Evolutionary conservation across 192 early-diverging fungal species (phyloP).

Genomic region (Blastocladiella britannica): DNA sequence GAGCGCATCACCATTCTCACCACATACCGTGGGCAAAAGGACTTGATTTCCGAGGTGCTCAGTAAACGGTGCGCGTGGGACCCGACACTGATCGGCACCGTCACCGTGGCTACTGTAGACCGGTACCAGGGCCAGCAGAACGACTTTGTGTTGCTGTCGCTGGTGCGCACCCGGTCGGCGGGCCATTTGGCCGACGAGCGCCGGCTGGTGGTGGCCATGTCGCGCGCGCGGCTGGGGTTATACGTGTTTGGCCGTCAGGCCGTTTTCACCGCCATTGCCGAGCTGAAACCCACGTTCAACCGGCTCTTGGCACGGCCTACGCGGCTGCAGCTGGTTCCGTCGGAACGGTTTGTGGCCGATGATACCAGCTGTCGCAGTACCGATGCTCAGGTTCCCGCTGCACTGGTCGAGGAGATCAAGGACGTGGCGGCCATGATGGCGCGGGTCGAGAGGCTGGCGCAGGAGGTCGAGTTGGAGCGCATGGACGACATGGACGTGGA

Average conservation of each 20-base stretch:
- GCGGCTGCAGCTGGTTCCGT: constrained; percentile 29
- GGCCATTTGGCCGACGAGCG: constrained; percentile 87
- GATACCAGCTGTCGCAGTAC: constrained; percentile 1
- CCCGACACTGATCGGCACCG: constrained; percentile 61
- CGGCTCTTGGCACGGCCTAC: constrained; percentile 39
- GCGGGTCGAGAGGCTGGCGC: neutral
- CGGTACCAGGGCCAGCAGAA: constrained; percentile 90
- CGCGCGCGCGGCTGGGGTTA: constrained; percentile 76
- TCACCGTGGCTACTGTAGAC: constrained; percentile 75
- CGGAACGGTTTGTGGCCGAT: constrained; percentile 16
- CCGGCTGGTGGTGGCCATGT: constrained; percentile 80
- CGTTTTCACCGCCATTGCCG: constrained; percentile 62
- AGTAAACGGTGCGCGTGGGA: constrained; percentile 67
- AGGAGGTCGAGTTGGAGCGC: constrained; percentile 2
- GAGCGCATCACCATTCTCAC: constrained; percentile 82
- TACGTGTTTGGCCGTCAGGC: constrained; percentile 66
- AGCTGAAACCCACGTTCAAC: constrained; percentile 50
- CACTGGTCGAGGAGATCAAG: neutral
- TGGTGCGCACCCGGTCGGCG: constrained; percentile 74
- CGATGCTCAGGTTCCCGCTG: constrained; percentile 3
- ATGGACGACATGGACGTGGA: constrained; percentile 2
- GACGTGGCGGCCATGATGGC: neutral
- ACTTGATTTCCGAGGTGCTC: constrained; percentile 78
- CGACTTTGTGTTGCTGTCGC: constrained; percentile 79
- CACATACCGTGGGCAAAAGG: constrained; percentile 92